Conservation (phyloP, 2,329 filamentous ascomycete genomes). For the Spiromastix sp. region DNA sequence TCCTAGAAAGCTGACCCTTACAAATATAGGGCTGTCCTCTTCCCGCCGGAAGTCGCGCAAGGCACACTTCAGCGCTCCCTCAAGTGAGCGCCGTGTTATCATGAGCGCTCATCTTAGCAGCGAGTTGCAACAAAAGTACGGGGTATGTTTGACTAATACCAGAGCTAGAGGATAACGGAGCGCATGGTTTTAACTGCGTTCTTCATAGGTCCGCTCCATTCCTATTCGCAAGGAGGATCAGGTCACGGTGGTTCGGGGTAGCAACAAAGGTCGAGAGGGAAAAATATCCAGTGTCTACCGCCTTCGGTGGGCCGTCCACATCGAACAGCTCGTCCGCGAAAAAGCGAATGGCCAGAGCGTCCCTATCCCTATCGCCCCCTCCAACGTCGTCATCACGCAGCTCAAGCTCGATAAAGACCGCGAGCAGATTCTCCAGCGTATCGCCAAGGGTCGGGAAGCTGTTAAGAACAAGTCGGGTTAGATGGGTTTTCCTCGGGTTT, state of each 20-base stretch:
- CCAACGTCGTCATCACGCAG: slow-evolving; percentile 97
- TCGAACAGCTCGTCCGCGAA: slow-evolving; percentile 93
- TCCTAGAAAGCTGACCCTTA: too few relatives aligned
- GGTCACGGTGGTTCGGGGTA: slow-evolving; percentile 82
- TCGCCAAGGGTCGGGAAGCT: slow-evolving; percentile 38
- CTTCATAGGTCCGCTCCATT: slow-evolving; percentile 72
- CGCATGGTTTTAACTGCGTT: too few relatives aligned
- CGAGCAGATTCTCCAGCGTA: slow-evolving; percentile 39
- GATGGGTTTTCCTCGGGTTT: too few relatives aligned
- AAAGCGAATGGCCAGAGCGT: slow-evolving; percentile 96
- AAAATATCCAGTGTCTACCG: slow-evolving; percentile 97
- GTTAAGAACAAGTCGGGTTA: too few relatives aligned
- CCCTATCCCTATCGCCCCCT: slow-evolving; percentile 86
- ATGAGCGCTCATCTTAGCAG: slow-evolving; percentile 95
- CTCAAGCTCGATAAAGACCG: slow-evolving; percentile 67
- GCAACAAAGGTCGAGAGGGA: slow-evolving; percentile 96
- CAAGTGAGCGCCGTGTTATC: slow-evolving; percentile 86
- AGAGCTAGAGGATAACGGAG: too few relatives aligned
- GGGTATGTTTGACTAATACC: slow-evolving; percentile 50
- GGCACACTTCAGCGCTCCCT: slow-evolving; percentile 93
- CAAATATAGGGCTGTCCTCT: slow-evolving; percentile 47
- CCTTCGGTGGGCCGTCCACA: slow-evolving; percentile 94
- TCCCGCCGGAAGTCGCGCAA: slow-evolving; percentile 98
- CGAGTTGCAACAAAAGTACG: slow-evolving; percentile 98
- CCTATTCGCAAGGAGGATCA: slow-evolving; percentile 97